Base-by-base conservation (phyloP, 495 filamentous ascomycete genomes). In the Aspergillus conjunctus region DNA sequence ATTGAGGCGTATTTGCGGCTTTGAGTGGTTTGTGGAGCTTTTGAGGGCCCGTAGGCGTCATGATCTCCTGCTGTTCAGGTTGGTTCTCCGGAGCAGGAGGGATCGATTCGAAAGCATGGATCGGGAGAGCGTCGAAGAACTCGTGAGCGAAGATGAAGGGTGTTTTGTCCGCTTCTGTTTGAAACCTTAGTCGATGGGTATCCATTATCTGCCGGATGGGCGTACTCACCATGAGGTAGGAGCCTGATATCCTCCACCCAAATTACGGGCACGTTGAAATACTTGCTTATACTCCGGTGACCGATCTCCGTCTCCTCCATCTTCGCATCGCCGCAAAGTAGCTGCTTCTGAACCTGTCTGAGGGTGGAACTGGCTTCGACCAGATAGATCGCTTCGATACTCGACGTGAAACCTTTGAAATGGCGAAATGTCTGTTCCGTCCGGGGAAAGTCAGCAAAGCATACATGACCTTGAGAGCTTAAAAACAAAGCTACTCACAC, bases 61-160 rank as follows among this genome's bases (percentile, higher is more conserved):
- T 78, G 68, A 80, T 76, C 59, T 71, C 75, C 43, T 71, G 52
- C n/a, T 70, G 58, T 54, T 60, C 63, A 18, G 56, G 51, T 57
- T 70, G 64, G 59, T 75, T 74, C 56, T 75, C 71, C 9, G 67
- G 68, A 18, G 73, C 46, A 15, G 80, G 73, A 31, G 80, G 72
- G 33, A 92, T 74, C 22, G 87, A 87, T 68, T 97, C 87, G 73
- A 98, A 98, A 60, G 91, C 89, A 74, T 98, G 92, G 67, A 98
- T 96, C 39, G 94, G 94, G 7, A 98, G 88, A n/a, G 94, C 94
- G 68, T 98, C 94, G 74, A 98, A 98, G 80, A 98, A 97, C 71
- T 98, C 94, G 71, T 98, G 94, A 11, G 93, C 94, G 37, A 97
- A 83, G 52, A 98, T 94, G 74, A 97, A 94, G 1, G 94, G 93